These are phyloP conservation scores for Parietaria judaica DNA, from an alignment of 306 rosid species.

Conservation along the genomic window DNA sequence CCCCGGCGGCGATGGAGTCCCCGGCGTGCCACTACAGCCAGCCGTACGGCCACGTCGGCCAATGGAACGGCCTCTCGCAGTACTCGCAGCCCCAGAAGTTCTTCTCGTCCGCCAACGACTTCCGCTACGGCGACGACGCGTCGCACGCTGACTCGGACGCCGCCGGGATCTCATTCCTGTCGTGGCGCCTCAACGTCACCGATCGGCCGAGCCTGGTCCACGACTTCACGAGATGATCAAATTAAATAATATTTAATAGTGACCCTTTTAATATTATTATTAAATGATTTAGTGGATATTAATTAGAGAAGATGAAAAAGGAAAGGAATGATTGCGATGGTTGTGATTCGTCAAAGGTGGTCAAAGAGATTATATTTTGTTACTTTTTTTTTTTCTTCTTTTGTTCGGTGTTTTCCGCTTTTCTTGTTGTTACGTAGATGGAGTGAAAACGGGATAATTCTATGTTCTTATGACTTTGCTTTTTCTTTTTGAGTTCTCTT, in stretches of 20 bases:
- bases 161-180: conserved; percentile 59
- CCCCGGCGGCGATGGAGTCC: conserved; percentile 19
- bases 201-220: conserved; percentile 88
- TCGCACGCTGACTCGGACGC: conserved; percentile 29
- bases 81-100: conserved; percentile 50
- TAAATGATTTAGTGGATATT: neutral
- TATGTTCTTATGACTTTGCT: conserved; percentile 40
- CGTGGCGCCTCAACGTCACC: conserved; percentile 87
- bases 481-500: conserved; percentile 28
- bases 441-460: conserved; percentile 52
- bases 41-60: conserved; percentile 16
- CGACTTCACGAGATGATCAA: conserved; percentile 68
- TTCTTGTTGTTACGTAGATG: conserved; percentile 37
- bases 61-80: conserved; percentile 30
- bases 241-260: neutral
- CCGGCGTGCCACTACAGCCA: conserved; percentile 26
- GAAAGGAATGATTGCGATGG: conserved; percentile 30
- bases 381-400: conserved; percentile 15
- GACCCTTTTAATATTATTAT: neutral
- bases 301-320: neutral
- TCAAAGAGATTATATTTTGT: conserved; percentile 16
- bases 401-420: conserved; percentile 22
- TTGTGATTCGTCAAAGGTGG: conserved; percentile 33
- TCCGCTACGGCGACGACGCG: conserved; percentile 42
- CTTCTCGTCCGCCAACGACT: conserved; percentile 44